Conservation (phyloP, 2,329 filamentous ascomycete genomes). For the Penicillium olsonii region DNA sequence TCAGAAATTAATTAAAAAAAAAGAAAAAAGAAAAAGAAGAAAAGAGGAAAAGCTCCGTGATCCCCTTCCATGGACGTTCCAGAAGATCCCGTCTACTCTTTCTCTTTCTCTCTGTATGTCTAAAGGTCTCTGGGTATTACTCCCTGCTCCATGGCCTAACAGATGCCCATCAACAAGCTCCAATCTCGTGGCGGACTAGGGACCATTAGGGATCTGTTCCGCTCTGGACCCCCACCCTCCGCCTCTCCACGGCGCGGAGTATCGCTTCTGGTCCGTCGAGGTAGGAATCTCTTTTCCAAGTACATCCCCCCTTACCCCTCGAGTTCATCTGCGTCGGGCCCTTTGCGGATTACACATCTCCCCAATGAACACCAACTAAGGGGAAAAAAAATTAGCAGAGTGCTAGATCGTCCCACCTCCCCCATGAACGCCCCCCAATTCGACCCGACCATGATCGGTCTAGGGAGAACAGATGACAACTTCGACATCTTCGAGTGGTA, state of each 20-base stretch:
- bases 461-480: conserved; percentile 45
- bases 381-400: conserved; percentile 1
- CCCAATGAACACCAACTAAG: conserved; percentile 7
- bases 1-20: conserved; percentile 16
- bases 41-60: conserved; percentile 15
- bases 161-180: conserved; percentile 39
- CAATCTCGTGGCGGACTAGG: conserved; percentile 34
- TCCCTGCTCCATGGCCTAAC: conserved; percentile 32
- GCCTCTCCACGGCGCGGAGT: conserved; percentile 33
- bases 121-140: conserved; percentile 17
- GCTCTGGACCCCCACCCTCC: conserved; percentile 28
- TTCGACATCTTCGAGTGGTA: conserved; percentile 85
- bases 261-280: conserved; percentile 37
- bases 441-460: conserved; percentile 41
- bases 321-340: no score
- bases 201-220: conserved; percentile 36
- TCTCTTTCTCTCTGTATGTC: conserved; percentile 18
- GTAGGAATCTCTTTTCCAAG: conserved; percentile 37
- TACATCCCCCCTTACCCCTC: conserved; percentile 25
- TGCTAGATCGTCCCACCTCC: conserved; percentile 14
- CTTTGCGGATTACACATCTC: no score
- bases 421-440: conserved; percentile 37
- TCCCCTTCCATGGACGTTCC: conserved; percentile 21
- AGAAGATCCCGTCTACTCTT: conserved; percentile 15
- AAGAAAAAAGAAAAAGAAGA: conserved; percentile 11